phyloP scores from a whole-genome alignment of 495 filamentous ascomycete species.

The Talaromyces borbonicus region DNA sequence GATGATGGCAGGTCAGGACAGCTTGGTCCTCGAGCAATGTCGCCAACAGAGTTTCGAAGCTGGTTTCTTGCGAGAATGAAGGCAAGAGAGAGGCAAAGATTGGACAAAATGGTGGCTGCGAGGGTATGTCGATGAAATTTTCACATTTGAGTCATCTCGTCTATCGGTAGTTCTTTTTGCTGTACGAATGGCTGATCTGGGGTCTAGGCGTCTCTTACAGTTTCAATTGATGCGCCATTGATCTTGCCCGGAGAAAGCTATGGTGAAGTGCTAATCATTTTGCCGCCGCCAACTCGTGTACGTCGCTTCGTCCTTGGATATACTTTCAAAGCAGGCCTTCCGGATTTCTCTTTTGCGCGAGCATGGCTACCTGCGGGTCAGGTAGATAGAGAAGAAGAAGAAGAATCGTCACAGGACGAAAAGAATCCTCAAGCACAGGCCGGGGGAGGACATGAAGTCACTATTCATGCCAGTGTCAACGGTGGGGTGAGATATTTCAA shows the following conservation, averaged over 20 bases:
- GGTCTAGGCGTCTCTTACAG: conserved; percentile 22
- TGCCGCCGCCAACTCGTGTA: conserved; percentile 15
- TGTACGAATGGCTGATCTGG: background rate
- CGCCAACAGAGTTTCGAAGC: conserved; percentile 35
- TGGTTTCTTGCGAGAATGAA: conserved; percentile 43
- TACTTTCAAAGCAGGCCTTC: conserved; percentile 27
- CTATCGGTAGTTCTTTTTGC: background rate
- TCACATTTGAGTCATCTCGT: background rate
- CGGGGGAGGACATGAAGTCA: conserved; percentile 13
- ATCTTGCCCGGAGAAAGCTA: conserved; percentile 23
- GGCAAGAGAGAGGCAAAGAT: conserved; percentile 27
- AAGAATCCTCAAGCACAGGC: conserved; percentile 12
- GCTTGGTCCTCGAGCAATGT: conserved; percentile 35
- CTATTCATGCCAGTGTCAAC: conserved; percentile 21
- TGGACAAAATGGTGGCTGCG: conserved; percentile 35
- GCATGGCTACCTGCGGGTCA: background rate
- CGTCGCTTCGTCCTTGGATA: conserved; percentile 22
- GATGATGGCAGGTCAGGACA: conserved; percentile 10
- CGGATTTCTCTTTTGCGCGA: conserved; percentile 10
- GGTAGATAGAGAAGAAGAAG: conserved; percentile 10
- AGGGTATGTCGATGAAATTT: conserved; percentile 23
- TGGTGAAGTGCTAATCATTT: conserved; percentile 20
- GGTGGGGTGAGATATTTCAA: conserved; percentile 19
- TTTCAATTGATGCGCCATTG: conserved; percentile 35
- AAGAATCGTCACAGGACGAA: conserved; percentile 10